Evolutionary conservation across 1,139 yeast genomes (phyloP).

Genomic region (Pichia sp.): DNA sequence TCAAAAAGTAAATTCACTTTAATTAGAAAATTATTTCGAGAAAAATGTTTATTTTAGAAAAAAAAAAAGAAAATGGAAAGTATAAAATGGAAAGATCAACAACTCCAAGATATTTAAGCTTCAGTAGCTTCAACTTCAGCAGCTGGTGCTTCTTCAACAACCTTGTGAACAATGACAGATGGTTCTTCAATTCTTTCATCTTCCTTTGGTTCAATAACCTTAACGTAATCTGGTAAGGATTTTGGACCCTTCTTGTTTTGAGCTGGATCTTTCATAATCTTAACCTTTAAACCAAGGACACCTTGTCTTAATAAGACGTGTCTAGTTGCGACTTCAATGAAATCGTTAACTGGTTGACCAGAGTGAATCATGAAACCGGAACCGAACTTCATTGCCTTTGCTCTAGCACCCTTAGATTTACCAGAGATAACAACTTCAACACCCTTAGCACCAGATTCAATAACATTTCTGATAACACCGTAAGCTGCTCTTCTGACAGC

Average conservation of each 20-base stretch:
- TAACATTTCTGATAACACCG: conserved; percentile 99
- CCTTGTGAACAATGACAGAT: conserved; percentile 68
- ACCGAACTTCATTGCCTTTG: conserved; percentile 99
- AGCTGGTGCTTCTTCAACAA: conserved; percentile 31
- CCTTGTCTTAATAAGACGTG: conserved; percentile 99
- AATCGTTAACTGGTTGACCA: conserved; percentile 99
- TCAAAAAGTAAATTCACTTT: too few species aligned
- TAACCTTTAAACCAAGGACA: conserved; percentile 98
- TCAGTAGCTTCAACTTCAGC: conserved; percentile 22
- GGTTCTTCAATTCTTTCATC: conserved; percentile 87
- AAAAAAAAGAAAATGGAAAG: too few species aligned
- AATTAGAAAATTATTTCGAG: too few species aligned
- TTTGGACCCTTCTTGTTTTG: conserved; percentile 85
- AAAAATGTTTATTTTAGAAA: too few species aligned
- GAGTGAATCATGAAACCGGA: conserved; percentile 99
- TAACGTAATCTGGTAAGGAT: conserved; percentile 92
- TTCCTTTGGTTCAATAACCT: conserved; percentile 95
- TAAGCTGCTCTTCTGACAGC: conserved; percentile 99
- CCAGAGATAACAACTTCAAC: conserved; percentile 99
- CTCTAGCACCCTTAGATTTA: conserved; percentile 99
- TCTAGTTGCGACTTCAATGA: conserved; percentile 98
- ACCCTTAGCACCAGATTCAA: conserved; percentile 99
- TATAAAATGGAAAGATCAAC: background rate
- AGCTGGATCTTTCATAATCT: conserved; percentile 99
- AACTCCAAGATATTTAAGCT: conserved; percentile 4